Conservation (phyloP, 306 rosid species). For the Vicia villosa region DNA sequence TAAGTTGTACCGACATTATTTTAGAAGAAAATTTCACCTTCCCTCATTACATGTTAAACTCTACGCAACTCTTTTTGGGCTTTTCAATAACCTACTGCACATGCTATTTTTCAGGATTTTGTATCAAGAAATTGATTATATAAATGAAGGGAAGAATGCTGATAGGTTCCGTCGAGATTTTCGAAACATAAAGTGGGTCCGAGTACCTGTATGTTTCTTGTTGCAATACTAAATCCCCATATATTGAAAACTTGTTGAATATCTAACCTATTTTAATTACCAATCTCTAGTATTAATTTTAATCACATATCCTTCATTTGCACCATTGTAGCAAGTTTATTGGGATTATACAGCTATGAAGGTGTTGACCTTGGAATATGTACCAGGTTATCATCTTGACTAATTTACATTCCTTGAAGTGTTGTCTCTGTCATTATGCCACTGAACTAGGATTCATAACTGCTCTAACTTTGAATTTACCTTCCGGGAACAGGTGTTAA, state of each 20-base stretch:
- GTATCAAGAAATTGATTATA: conserved; percentile 92
- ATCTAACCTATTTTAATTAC: conserved; percentile 11
- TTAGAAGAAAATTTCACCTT: conserved; percentile 18
- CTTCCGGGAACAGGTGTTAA: conserved; percentile 58
- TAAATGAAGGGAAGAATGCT: conserved; percentile 93
- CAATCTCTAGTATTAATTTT: conserved; percentile 18
- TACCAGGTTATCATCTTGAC: conserved; percentile 78
- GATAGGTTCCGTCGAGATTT: conserved; percentile 87
- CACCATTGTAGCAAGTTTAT: conserved; percentile 62
- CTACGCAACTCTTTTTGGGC: background rate
- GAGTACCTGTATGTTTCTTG: conserved; percentile 88
- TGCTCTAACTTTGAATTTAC: conserved; percentile 28
- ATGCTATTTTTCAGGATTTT: conserved; percentile 65
- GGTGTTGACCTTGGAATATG: conserved; percentile 90
- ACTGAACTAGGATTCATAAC: conserved; percentile 7
- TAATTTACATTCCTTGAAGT: conserved; percentile 14
- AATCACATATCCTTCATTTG: conserved; percentile 16
- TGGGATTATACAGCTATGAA: conserved; percentile 93
- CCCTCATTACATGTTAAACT: background rate
- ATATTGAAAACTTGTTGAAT: conserved; percentile 18
- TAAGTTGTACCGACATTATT: conserved; percentile 42
- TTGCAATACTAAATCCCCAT: conserved; percentile 35
- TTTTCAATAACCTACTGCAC: conserved; percentile 6
- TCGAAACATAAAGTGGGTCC: conserved; percentile 91
- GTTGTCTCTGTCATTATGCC: conserved; percentile 20